Evolutionary conservation across 306 rosid species (phyloP).

Genomic region (Rosa chinensis): DNA sequence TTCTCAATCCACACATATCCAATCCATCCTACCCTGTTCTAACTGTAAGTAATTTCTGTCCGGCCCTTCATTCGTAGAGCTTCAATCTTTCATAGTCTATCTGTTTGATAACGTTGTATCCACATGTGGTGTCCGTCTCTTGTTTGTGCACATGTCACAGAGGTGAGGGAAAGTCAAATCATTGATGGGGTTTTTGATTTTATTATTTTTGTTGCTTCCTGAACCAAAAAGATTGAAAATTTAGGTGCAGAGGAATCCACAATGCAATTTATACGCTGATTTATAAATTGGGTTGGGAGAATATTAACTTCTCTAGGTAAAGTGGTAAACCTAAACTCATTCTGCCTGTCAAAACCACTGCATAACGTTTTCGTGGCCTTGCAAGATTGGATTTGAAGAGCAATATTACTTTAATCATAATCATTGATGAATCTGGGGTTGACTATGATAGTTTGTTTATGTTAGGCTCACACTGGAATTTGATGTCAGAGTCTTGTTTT

Average conservation of each 20-base stretch:
- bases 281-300: not conserved
- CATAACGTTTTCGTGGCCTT: not conserved
- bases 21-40: not conserved
- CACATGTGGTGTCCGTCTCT: not conserved
- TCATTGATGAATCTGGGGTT: not conserved
- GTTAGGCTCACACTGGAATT: not conserved
- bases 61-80: not conserved
- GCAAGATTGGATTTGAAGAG: not conserved
- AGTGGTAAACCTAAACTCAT: not conserved
- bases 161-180: not conserved
- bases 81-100: not conserved
- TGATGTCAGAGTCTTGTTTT: not conserved
- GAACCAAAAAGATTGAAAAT: not conserved
- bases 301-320: not conserved
- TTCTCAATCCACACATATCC: conserved; percentile 6
- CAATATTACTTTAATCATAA: not conserved
- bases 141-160: not conserved
- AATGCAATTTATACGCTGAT: not conserved
- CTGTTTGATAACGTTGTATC: not conserved
- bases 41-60: not conserved
- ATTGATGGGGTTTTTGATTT: not conserved
- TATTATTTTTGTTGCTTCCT: not conserved
- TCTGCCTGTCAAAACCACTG: not conserved
- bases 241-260: not conserved
- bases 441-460: not conserved